Percentiles rank a stretch among this genome's conserved stretches.
Evolutionary conservation across 176 grass and related monocot genomes (phyloP).

Genomic region (Musa acuminata): DNA sequence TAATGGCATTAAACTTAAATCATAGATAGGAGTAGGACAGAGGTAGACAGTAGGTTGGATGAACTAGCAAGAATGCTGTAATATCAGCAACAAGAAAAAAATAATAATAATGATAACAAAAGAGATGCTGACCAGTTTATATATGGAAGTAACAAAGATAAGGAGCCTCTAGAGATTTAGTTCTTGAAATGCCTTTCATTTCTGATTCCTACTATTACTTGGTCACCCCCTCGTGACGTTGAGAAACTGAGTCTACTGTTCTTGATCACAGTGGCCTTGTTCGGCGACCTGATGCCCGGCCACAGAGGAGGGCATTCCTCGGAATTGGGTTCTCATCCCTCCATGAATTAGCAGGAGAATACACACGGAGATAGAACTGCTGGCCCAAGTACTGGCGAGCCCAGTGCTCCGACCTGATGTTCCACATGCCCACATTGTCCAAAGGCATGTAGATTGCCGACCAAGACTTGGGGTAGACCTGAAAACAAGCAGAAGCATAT

Average conservation of each 20-base stretch:
- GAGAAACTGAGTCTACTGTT: too few relatives aligned
- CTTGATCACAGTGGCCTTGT: slow-evolving; percentile 5
- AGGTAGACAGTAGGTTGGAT: neutral
- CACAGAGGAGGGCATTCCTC: slow-evolving; percentile 8
- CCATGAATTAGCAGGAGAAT: slow-evolving; percentile 11
- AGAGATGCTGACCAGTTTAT: too few relatives aligned
- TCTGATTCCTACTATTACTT: neutral
- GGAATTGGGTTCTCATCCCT: slow-evolving; percentile 16
- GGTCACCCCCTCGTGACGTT: neutral
- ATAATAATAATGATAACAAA: too few relatives aligned
- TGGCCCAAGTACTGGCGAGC: slow-evolving; percentile 14
- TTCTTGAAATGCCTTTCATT: neutral
- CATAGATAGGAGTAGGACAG: neutral
- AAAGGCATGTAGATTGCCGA: slow-evolving; percentile 17
- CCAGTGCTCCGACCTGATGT: slow-evolving; percentile 11
- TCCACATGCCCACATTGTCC: slow-evolving; percentile 20
- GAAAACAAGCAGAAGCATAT: neutral
- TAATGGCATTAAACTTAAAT: neutral
- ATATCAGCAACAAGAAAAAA: neutral
- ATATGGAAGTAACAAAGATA: neutral
- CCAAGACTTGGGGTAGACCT: slow-evolving; percentile 12
- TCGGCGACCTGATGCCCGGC: neutral
- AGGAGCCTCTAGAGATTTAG: neutral
- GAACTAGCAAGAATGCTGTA: neutral
- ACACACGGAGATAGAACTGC: slow-evolving; percentile 12